Evolutionary conservation across 192 early-diverging fungal genomes (phyloP), one percentile per base, ranked within the genome.

Genomic region (Coemansia sp.): DNA sequence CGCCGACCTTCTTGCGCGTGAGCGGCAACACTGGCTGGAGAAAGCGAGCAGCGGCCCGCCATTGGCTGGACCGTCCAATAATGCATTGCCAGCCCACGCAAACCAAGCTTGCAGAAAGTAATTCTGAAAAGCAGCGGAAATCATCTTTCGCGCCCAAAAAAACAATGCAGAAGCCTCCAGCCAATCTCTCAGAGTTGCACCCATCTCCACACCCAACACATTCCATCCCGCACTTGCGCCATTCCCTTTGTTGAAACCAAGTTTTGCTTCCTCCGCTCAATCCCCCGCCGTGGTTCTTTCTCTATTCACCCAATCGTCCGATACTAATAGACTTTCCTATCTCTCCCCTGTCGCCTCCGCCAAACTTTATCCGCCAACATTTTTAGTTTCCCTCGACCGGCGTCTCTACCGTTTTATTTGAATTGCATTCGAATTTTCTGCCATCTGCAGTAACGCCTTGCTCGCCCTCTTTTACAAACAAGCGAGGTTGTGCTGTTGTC

Each of bases 261-360:
- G 27, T 50, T 50, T 29, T 50, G 48, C 48, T 50, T 23, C 48
- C 48, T 50, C 48, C 48, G 27, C 48, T 28, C 21, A 32, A 4
- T 48, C 48, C 48, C 28, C 48, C 48, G 48, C 48, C 48, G 48
- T 25, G 48, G 25, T 50, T 50, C 28, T 50, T 29, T 25, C 28
- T 44, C 18, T 44, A 25, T 50, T 50, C 43, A 44, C 18, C 43
- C 43, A 19, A 19, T 19, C 19, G 35, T 19, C 19, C 18, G 19
- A 21, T 21, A 44, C 43, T 44, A 44, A 50, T 29, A 50, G 28
- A 29, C 24, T 25, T 50, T 22, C 14, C 16, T n/a, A 10, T 23
- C 22, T 47, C n/a, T 48, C 28, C 25, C 48, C n/a, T n/a, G n/a
- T n/a, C 28, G 48, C 48, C 22, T 7, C 27, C 25, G 48, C 48